Base-by-base conservation (phyloP, 192 early-diverging fungal genomes). In the Podila horticola region DNA sequence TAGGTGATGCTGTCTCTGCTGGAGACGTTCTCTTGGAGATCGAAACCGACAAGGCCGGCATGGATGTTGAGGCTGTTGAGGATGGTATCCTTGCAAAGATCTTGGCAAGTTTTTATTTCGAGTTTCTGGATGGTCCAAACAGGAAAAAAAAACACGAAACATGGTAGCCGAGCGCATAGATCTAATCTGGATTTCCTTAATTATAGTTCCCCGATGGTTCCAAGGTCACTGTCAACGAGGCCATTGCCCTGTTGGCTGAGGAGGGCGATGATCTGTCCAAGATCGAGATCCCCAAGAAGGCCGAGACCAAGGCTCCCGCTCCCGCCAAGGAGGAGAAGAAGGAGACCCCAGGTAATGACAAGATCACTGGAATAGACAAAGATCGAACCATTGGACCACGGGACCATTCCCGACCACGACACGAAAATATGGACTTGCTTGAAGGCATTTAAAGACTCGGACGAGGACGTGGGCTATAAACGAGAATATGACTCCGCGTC, bases 31-130 rank as follows among this genome's bases (percentile, higher is more conserved):
- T 99, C 22, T 90, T 97, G 26, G 97, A 97, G 86, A 93, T 99
- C 63, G 96, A 98, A 83, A 98, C 97, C 11, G 97, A 99, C 83
- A 99, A 99, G 89, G 97, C 97, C 45, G 94, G 96, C 85, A 99
- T 99, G 93, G 97, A 99, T 84, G 95, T 99, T 71, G 97, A 99
- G 79, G 97, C 94, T 83, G 93, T 95, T 81, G 97, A 99, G 49
- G 97, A 99, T 82, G 97, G 97, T 34, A 93, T 94, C 74, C 76
- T 99, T 38, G 97, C 96, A 77, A 93, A 97, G 89, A 96, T 97
- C 83, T 84, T 99, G 73, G 86, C 95, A 71, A 67, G 84, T 67
- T 22, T 41, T 26, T 68, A 45, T 29, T 15, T 36, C 20, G 34
- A 6, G 26, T 20, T 30, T 31, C 66, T 50, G 28, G 59, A 20